Base-by-base conservation (phyloP, 1,284 basidiomycete species). In the Puccinia coronata region DNA sequence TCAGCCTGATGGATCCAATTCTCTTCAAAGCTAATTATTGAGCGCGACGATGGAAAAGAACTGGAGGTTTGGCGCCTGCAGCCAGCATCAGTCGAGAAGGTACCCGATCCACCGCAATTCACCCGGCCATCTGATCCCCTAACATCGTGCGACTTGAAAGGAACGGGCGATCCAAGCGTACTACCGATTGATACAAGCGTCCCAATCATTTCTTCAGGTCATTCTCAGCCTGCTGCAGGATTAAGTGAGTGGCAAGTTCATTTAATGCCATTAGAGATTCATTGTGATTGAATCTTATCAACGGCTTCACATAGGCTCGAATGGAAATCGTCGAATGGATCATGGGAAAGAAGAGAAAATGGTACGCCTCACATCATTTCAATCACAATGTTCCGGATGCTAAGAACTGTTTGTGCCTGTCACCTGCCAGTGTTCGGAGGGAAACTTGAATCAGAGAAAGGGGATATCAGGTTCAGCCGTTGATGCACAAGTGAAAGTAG, bases 11-110 rank as follows among this genome's bases (percentile, higher is more conserved):
- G n/a, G 63, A 67, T n/a, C 14, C 25, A 43, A 20, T 43, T 67
- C 39, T 23, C 34, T 11, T 55, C 11, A 69, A 20, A 78, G 75
- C 34, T 78, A 28, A 78, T 78, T 20, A 55, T 78, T 36, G 75
- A 78, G 53, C 39, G 49, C 39, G 63, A 63, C n/a, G 63, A 69
- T 55, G 75, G 75, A 53, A 67, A 69, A 53, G 63, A 67, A n/a
- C 61, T 78, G 16, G 75, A 78, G 41, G 75, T 78, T 16, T 51
- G 63, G 63, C 63, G 39, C 41, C 28, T 67, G 63, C 63, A 67
- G 28, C 63, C 63, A 23, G n/a, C 63, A 28, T 67, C 39, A n/a
- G n/a, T 47, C 5, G 39, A 47, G 23, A 65, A 41, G 34, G 18
- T 8, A 8, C 11, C 16, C 31, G 31, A 31, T 31, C 57, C 34